Evolutionary conservation across 345 rosid species (phyloP).

Genomic region (Acer saccharum): DNA sequence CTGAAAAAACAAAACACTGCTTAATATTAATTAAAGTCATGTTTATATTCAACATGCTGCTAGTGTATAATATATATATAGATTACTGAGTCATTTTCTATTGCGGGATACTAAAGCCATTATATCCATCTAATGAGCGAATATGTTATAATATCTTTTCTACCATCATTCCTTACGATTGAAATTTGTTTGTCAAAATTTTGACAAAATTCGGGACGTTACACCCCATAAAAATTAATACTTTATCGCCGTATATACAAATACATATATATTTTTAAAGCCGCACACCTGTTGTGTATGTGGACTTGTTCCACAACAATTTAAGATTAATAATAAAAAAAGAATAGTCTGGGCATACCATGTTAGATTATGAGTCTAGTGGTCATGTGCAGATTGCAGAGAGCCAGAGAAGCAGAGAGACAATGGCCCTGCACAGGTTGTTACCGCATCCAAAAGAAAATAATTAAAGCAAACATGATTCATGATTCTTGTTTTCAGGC

Average conservation of each 20-base stretch:
- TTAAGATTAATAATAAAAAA: neutral
- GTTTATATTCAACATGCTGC: neutral
- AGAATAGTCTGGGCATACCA: neutral
- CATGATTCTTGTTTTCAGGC: neutral
- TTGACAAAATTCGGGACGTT: no score
- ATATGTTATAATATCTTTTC: no score
- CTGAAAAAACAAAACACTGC: neutral
- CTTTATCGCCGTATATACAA: no score
- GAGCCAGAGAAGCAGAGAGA: conserved; percentile 18
- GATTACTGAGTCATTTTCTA: neutral
- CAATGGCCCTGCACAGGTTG: conserved; percentile 24
- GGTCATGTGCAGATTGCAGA: conserved; percentile 26
- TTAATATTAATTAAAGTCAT: no score
- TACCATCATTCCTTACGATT: no score
- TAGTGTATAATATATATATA: neutral
- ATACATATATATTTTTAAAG: no score
- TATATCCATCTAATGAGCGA: neutral
- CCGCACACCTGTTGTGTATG: neutral
- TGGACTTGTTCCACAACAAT: neutral
- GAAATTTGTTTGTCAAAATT: no score
- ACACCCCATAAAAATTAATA: no score
- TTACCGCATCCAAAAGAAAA: no score
- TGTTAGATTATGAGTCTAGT: conserved; percentile 14
- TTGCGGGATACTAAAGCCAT: neutral
- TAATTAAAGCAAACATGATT: no score